Evolutionary conservation across 202 grass and related monocot genomes (phyloP), one percentile per base, ranked within the genome.

Genomic region (Digitaria exilis): DNA sequence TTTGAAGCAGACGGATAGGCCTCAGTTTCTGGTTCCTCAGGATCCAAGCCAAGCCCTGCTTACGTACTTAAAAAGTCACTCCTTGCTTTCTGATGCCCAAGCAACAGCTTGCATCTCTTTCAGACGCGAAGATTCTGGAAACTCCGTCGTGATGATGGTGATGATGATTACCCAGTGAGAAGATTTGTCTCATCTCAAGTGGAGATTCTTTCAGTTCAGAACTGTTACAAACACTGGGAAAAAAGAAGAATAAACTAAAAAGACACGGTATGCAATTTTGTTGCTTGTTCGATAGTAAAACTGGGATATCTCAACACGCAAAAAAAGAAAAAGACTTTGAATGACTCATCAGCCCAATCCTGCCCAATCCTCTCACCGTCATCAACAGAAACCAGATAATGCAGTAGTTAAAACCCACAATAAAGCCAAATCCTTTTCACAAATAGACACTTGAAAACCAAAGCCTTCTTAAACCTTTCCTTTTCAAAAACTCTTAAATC

Each of bases 31-130:
- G 73, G 31, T 82, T 80, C 60, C 69, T 75, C 76, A 66, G 57
- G 58, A 58, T 60, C 83, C 73, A 73, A 86, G 86, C 19, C 16
- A 32, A 50, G 25, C 46, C 46, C 55, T 49, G 71, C 58, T 89
- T 75, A 62, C 88, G 82, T 90, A 52, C 68, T 29, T 46, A 52
- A 87, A 90, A 90, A 84, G 84, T 18, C n/a, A 25, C 68, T 5
- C 28, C 21, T 43, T 74, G 68, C 80, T 87, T 87, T 90, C 66
- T 21, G 35, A 14, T 64, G 56, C 70, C 18, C 28, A 87, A 69
- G 84, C 79, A 86, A 82, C 63, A 71, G 62, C 62, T 80, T 11
- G 10, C 78, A 39, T 84, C n/a, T 14, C 70, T 45, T 14, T 26
- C 54, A 41, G 63, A 17, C 54, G 77, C 43, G 35, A 66, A 30